A percentile compares a stretch with the other conserved stretches of the same genome.
phyloP scores from a whole-genome alignment of 805 yeast species.

The Yarrowia sp. region DNA sequence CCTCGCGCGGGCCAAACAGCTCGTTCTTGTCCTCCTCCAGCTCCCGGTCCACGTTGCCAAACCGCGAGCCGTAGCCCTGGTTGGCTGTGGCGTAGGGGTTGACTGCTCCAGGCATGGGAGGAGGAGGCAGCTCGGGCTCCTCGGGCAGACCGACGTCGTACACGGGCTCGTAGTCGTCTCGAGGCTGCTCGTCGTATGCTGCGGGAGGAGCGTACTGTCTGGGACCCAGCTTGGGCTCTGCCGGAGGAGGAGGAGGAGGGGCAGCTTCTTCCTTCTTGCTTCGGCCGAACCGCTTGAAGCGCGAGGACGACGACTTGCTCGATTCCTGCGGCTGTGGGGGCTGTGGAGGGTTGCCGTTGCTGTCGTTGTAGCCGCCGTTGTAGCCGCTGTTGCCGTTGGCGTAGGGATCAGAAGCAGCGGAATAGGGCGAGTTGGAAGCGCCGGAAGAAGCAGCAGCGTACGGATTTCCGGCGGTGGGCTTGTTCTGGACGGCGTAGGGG shows the following conservation, averaged over 20 bases:
- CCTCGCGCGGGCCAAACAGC: constrained; percentile 12
- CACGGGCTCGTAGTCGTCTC: constrained; percentile 9
- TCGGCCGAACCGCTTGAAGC: background rate
- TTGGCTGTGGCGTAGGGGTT: constrained; percentile 20
- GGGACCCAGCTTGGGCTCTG: background rate
- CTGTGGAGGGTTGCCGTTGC: too few relatives aligned
- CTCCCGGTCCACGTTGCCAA: constrained; percentile 11
- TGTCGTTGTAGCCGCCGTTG: too few relatives aligned
- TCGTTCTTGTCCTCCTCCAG: constrained; percentile 1
- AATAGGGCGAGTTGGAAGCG: background rate
- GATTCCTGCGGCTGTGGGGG: background rate
- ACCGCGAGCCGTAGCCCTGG: constrained; percentile 9
- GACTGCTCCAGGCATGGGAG: constrained; percentile 9
- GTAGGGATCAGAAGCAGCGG: background rate
- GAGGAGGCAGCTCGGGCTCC: constrained; percentile 15
- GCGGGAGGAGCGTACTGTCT: background rate
- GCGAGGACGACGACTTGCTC: background rate
- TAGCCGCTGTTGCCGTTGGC: background rate
- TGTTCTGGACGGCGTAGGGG: constrained; percentile 14
- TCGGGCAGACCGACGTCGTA: constrained; percentile 2
- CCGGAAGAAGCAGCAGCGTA: background rate
- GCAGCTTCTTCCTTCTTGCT: background rate
- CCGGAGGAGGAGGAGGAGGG: constrained; percentile 1
- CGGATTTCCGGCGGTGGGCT: background rate
- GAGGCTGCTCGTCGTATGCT: background rate